A percentile compares a stretch with the other conserved stretches of the same genome.
Conservation (phyloP, 1,284 basidiomycete genomes). For the Xerocomus amazonicus region DNA sequence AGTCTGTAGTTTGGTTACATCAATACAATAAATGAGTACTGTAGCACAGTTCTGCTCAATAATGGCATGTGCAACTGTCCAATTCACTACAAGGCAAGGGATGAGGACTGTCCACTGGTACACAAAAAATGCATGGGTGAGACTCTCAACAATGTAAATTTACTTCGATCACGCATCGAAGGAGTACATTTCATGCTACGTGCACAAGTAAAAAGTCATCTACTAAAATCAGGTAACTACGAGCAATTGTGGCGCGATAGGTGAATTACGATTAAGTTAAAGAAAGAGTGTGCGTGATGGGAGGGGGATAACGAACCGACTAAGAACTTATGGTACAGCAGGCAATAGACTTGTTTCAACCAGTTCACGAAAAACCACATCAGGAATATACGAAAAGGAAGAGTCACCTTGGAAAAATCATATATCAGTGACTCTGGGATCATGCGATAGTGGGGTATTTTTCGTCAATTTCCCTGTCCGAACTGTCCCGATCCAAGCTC, state of each 20-base stretch:
- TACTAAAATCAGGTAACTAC: background rate
- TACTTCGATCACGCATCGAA: background rate
- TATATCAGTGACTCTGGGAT: slow-evolving; percentile 13
- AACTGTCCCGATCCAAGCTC: slow-evolving; percentile 22
- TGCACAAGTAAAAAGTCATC: background rate
- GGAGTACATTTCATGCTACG: background rate
- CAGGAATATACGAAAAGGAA: background rate
- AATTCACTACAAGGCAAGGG: no score
- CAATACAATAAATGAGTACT: no score
- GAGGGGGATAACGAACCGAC: background rate
- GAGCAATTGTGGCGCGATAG: background rate
- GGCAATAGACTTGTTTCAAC: background rate
- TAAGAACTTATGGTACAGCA: background rate
- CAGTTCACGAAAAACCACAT: background rate
- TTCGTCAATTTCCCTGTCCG: slow-evolving; percentile 18
- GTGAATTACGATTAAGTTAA: background rate
- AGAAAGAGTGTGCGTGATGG: background rate
- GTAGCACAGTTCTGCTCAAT: no score
- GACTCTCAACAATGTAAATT: no score
- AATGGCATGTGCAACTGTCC: no score
- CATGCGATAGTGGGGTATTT: slow-evolving; percentile 21
- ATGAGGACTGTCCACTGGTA: no score
- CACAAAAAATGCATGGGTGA: no score
- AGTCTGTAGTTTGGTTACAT: no score
- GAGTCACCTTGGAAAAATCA: slow-evolving; percentile 5